Evolutionary conservation across 2,329 filamentous ascomycete genomes (phyloP), one percentile per base, ranked within the genome.

Genomic region (Stenocarpella maydis): DNA sequence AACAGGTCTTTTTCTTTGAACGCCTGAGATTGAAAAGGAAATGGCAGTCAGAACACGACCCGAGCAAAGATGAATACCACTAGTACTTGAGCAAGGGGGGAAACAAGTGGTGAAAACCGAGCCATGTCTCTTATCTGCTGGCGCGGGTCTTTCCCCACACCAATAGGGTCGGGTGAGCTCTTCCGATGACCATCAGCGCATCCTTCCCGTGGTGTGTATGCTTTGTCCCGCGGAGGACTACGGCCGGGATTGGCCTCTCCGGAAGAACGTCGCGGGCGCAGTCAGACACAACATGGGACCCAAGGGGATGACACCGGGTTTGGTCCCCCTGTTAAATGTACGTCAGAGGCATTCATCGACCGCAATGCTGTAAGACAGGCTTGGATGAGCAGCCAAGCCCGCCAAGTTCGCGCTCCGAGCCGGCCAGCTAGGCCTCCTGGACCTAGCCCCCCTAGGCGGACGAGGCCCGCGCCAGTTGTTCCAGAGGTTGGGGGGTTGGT

Each of bases 311-410:
- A 43, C 5, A 37, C 17, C 19, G 41, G 26, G 39, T 45, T 34
- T 45, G 10, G 15, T 6, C 55, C 26, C 55, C 39, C 39, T 34
- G 31, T 37, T 60, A 15, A 39, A 15, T 24, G 55, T 60, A 60
- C 55, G 24, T 61, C 26, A 34, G 55, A 61, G 55, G 55, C 24
- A 26, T 45, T 17, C 39, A 61, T 61, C 26, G 55, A 34, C 39
- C 24, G 9, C 39, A 31, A 31, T 39, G 53, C 34, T 39, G 53
- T 41, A 14, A 60, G 14, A 15, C 39, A 60, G 39, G 19, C 24
- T n/a, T 60, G 55, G 24, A 31, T 43, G 54, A 58, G 43, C 31
- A 31, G 26, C 41, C 55, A 26, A 34, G 39, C 39, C 39, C 39
- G 24, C 55, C 39, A n/a, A 47, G 41, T 21, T 34, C 55, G 26